Evolutionary conservation across 768 basidiomycete species (phyloP).

Genomic region (Phaffia australis): DNA sequence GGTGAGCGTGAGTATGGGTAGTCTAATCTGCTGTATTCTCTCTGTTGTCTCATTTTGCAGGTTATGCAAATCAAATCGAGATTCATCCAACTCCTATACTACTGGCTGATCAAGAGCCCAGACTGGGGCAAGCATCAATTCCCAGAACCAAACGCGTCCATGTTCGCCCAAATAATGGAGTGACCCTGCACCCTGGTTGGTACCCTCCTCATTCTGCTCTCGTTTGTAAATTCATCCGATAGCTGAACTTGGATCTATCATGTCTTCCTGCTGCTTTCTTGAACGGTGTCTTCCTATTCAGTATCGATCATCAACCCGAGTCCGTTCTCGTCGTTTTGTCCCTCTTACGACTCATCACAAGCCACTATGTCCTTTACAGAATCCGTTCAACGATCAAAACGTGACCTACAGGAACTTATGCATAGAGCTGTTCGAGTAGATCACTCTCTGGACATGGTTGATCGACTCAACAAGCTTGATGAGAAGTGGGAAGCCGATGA

Average conservation of each 20-base stretch:
- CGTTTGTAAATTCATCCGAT: not conserved
- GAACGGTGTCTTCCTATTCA: not conserved
- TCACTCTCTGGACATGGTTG: too few relatives aligned
- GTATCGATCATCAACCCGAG: slow-evolving; percentile 3
- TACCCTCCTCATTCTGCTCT: not conserved
- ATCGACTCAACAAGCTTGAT: not conserved
- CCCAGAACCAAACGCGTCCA: not conserved
- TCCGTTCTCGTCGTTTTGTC: slow-evolving; percentile 12
- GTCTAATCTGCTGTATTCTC: too few relatives aligned
- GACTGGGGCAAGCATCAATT: not conserved
- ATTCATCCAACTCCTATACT: slow-evolving; percentile 3
- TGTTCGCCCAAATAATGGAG: not conserved
- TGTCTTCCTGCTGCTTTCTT: not conserved
- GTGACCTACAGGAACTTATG: not conserved
- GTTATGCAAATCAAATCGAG: not conserved
- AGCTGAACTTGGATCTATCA: not conserved
- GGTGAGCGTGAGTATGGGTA: too few relatives aligned
- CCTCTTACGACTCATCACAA: slow-evolving; percentile 7
- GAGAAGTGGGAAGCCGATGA: not conserved
- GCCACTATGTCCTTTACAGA: slow-evolving; percentile 11
- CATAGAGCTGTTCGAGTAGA: too few relatives aligned
- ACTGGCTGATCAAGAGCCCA: not conserved
- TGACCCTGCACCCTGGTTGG: not conserved
- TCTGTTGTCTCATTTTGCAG: not conserved
- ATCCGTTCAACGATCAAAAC: not conserved